Conservation (phyloP, 352 stramenopile species). For the Pythium aristosporum region DNA sequence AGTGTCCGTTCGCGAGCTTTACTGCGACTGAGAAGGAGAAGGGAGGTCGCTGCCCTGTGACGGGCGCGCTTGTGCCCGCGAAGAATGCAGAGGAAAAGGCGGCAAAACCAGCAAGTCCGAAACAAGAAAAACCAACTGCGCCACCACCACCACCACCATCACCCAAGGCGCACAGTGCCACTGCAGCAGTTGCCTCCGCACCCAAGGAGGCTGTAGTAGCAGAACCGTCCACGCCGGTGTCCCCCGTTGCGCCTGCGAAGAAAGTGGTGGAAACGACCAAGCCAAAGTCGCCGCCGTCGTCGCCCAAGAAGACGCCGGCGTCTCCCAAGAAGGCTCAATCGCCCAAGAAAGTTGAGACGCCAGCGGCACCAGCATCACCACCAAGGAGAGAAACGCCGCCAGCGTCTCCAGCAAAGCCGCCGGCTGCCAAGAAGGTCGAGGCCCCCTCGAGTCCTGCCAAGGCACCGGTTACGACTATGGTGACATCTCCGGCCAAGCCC, state of each 20-base stretch:
- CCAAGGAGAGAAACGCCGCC: constrained; percentile 15
- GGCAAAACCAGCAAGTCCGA: constrained; percentile 7
- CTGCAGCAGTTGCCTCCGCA: not conserved
- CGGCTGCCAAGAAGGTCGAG: constrained; percentile 8
- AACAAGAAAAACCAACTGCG: constrained; percentile 1
- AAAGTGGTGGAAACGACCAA: constrained; percentile 6
- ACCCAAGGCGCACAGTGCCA: not conserved
- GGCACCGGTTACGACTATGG: not conserved
- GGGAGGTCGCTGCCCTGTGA: constrained; percentile 42
- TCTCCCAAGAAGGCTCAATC: constrained; percentile 30
- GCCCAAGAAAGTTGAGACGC: constrained; percentile 17
- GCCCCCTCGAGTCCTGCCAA: constrained; percentile 17
- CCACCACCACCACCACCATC: not conserved
- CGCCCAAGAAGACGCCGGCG: constrained; percentile 19
- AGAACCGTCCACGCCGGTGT: not conserved
- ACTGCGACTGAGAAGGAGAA: constrained; percentile 36
- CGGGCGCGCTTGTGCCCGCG: constrained; percentile 31
- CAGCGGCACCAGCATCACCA: constrained; percentile 10
- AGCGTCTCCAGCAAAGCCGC: constrained; percentile 8
- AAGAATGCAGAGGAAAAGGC: constrained; percentile 17
- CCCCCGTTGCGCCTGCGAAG: constrained; percentile 10
- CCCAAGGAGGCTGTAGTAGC: constrained; percentile 3
- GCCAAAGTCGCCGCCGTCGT: constrained; percentile 5
- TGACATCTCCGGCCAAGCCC: not conserved
- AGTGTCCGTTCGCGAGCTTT: constrained; percentile 31